These are phyloP conservation scores for Lachancea dasiensis DNA, from an alignment of 805 yeast genomes.

Conservation along the genomic window DNA sequence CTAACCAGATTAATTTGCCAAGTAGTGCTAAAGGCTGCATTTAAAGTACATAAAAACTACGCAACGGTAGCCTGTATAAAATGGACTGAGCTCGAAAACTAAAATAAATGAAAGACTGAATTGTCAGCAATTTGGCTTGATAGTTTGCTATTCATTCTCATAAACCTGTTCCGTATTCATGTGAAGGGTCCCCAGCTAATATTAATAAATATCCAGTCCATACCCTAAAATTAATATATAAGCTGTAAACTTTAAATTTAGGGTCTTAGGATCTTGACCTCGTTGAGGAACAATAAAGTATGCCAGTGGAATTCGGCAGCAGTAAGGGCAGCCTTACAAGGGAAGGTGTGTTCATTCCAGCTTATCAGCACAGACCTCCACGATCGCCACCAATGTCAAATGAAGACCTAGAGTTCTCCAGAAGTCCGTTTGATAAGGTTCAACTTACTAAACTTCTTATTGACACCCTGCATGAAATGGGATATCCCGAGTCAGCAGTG, in stretches of 20 bases:
- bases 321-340: not conserved
- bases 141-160: too few species aligned
- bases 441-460: conserved; percentile 45
- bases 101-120: too few species aligned
- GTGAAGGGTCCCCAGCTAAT: too few species aligned
- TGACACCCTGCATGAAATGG: conserved; percentile 46
- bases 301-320: conserved; percentile 5
- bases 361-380: conserved; percentile 1
- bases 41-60: not conserved
- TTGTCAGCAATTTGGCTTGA: too few species aligned
- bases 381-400: not conserved
- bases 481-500: conserved; percentile 37
- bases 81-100: too few species aligned
- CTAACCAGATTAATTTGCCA: not conserved
- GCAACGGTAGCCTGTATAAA: too few species aligned
- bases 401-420: conserved; percentile 2
- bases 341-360: conserved; percentile 3
- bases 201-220: too few species aligned
- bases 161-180: too few species aligned
- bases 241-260: too few species aligned
- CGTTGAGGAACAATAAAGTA: not conserved
- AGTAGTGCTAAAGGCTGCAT: not conserved
- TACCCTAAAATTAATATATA: too few species aligned
- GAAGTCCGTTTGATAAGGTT: conserved; percentile 22
- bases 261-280: too few species aligned